Evolutionary conservation across 2,329 filamentous ascomycete species (phyloP).

Genomic region (Curvularia hawaiiensis): DNA sequence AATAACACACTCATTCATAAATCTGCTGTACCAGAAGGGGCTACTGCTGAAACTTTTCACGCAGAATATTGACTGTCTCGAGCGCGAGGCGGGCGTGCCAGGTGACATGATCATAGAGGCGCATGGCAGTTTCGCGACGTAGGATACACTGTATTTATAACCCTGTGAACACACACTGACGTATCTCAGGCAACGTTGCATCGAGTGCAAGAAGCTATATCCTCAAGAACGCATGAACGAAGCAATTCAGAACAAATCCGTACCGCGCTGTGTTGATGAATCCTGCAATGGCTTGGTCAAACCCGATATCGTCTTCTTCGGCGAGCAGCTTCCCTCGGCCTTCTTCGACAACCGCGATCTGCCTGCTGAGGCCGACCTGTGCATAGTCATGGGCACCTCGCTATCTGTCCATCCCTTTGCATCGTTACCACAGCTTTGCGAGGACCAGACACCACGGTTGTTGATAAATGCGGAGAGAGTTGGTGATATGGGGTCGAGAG

Average conservation of each 20-base stretch:
- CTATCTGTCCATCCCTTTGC: constrained; percentile 89
- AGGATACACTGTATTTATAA: neutral
- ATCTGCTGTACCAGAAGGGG: constrained; percentile 77
- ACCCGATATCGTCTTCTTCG: constrained; percentile 95
- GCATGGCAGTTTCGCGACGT: constrained; percentile 85
- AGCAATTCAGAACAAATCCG: constrained; percentile 68
- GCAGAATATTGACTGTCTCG: constrained; percentile 96
- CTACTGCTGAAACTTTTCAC: constrained; percentile 87
- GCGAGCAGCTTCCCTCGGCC: constrained; percentile 69
- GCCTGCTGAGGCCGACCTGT: constrained; percentile 70
- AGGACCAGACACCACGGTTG: constrained; percentile 70
- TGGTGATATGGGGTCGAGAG: constrained; percentile 73
- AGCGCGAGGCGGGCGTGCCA: constrained; percentile 84
- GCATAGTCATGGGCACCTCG: constrained; percentile 88
- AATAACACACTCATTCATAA: constrained; percentile 86
- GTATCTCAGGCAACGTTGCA: constrained; percentile 72
- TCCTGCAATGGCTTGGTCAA: constrained; percentile 82
- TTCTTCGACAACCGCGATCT: constrained; percentile 67
- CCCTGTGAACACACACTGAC: constrained; percentile 1
- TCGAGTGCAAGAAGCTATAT: constrained; percentile 79
- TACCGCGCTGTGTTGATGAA: constrained; percentile 69
- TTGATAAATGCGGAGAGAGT: constrained; percentile 88
- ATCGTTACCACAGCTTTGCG: constrained; percentile 70
- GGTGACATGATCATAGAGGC: constrained; percentile 85
- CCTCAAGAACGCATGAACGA: constrained; percentile 75